These are phyloP conservation scores for Colletotrichum lentis DNA, from an alignment of 2,329 filamentous ascomycete species.

Conservation along the genomic window DNA sequence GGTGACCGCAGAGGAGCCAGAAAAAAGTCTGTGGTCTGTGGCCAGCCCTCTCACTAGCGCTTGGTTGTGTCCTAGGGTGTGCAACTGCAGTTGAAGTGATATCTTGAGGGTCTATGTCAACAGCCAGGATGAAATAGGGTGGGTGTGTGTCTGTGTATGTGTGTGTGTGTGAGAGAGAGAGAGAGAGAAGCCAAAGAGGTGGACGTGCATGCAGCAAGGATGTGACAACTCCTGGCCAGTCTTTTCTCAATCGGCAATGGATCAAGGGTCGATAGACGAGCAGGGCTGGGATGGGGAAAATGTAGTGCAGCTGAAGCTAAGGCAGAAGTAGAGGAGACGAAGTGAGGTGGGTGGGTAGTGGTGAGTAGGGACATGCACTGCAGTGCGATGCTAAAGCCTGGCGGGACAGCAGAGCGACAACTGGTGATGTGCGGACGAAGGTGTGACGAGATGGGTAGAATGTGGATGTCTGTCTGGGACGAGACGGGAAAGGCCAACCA, in stretches of 20 bases:
- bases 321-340: not conserved
- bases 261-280: conserved; percentile 14
- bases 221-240: not conserved
- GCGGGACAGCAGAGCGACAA: not conserved
- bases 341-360: not conserved
- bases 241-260: conserved; percentile 11
- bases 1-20: not conserved
- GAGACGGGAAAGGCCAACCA: conserved; percentile 4
- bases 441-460: conserved; percentile 3
- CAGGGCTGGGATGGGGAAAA: not conserved
- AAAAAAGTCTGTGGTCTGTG: not conserved
- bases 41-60: not conserved
- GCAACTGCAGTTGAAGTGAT: not conserved
- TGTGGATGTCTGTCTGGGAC: conserved; percentile 9
- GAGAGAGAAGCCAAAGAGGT: not conserved
- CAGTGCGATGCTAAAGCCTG: conserved; percentile 9
- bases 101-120: not conserved
- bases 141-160: too few species aligned
- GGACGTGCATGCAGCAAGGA: not conserved
- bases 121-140: not conserved
- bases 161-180: not conserved
- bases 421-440: not conserved
- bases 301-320: not conserved
- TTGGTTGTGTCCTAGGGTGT: not conserved
- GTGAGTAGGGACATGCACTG: not conserved